Evolutionary conservation across 169 alveolate species (phyloP).

Genomic region (Plasmodium gonderi): DNA sequence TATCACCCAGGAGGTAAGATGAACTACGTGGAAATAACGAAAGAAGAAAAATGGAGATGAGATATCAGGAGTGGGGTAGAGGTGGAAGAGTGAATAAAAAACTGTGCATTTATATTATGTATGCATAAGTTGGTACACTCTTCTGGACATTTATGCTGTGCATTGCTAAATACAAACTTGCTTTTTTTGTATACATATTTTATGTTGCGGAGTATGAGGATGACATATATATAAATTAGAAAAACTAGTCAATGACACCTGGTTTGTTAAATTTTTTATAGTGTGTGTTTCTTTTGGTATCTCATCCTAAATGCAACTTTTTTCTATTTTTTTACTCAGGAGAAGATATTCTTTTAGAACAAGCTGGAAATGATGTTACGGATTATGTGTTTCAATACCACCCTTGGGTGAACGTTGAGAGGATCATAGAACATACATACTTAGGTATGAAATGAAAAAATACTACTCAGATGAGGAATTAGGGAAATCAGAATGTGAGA

Average conservation of each 20-base stretch:
- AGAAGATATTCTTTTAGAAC: conserved; percentile 65
- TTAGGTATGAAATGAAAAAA: conserved; percentile 74
- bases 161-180: too few relatives aligned
- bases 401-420: conserved; percentile 79
- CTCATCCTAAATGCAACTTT: too few relatives aligned
- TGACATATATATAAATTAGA: too few relatives aligned
- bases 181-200: too few relatives aligned
- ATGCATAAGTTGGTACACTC: too few relatives aligned
- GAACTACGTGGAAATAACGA: neutral
- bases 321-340: conserved; percentile 38
- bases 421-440: conserved; percentile 53
- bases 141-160: too few relatives aligned
- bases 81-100: too few relatives aligned
- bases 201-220: too few relatives aligned
- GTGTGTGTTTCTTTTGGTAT: neutral
- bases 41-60: neutral
- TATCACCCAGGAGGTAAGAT: conserved; percentile 87
- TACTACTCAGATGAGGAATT: too few relatives aligned
- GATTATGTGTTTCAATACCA: conserved; percentile 62
- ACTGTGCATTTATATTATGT: too few relatives aligned
- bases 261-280: neutral
- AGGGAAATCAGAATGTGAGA: neutral
- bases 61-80: too few relatives aligned
- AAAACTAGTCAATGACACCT: neutral
- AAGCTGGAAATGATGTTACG: conserved; percentile 79